phyloP scores from a whole-genome alignment of 2,329 filamentous ascomycete species.

The Capronia americana region DNA sequence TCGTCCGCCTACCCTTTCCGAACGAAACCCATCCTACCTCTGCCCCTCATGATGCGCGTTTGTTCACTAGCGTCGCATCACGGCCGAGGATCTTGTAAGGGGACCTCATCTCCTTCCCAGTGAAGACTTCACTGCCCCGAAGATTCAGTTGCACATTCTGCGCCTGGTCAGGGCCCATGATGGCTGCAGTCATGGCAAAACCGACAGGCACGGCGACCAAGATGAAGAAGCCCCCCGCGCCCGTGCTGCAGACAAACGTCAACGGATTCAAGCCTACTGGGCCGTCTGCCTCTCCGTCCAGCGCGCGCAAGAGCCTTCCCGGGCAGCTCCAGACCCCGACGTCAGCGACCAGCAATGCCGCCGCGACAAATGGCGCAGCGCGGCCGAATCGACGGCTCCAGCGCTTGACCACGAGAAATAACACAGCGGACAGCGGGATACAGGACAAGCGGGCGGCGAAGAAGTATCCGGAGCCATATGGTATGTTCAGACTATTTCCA shows the following conservation, averaged over 20 bases:
- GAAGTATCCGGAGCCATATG: constrained; percentile 54
- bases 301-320: constrained; percentile 62
- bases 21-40: constrained; percentile 11
- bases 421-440: constrained; percentile 39
- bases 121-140: constrained; percentile 10
- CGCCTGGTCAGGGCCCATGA: constrained; percentile 14
- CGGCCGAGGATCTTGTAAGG: constrained; percentile 29
- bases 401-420: constrained; percentile 45
- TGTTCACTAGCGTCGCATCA: constrained; percentile 33
- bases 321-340: constrained; percentile 40
- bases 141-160: constrained; percentile 5
- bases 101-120: constrained; percentile 24
- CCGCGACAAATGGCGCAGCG: constrained; percentile 47
- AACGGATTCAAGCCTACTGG: constrained; percentile 66
- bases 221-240: constrained; percentile 43
- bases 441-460: constrained; percentile 47
- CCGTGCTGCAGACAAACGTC: constrained; percentile 65
- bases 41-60: constrained; percentile 39
- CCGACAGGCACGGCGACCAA: constrained; percentile 37
- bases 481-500: constrained; percentile 42
- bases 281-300: constrained; percentile 64
- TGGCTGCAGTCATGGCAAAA: constrained; percentile 38
- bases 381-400: constrained; percentile 56
- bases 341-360: constrained; percentile 46
- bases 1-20: constrained; percentile 7